Evolutionary conservation across 2,329 filamentous ascomycete genomes (phyloP), one percentile per base, ranked within the genome.

Genomic region (Colletotrichum sp.): DNA sequence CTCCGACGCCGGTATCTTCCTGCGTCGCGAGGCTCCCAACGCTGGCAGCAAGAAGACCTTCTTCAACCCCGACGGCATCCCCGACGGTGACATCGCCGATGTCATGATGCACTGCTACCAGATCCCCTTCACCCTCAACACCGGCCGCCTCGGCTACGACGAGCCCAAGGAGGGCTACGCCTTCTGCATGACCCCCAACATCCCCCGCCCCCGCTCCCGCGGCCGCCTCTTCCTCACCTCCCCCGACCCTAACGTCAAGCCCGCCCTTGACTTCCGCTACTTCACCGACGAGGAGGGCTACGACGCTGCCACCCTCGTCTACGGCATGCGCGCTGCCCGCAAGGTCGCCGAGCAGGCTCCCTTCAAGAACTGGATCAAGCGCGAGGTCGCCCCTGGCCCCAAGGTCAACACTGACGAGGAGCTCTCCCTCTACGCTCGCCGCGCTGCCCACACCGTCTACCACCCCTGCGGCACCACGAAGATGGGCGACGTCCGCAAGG

Each of bases 81-180:
- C 86, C 3, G 95, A 97, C 79, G 94, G 94, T 68, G 91, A 94
- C 77, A 93, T 94, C 71, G 94, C 94, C 78, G 96, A 98, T 82
- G 87, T 97, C 81, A 98, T 98, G 96, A 97, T 97, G 94, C 95
- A 98, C 88, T 98, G 95, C 90, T 98, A 98, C 88, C 96, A 98
- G 86, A 97, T 98, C 79, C 95, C 95, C 70, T 98, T 98, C 86
- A 94, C 93, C 77, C 91, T 96, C 79, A 98, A 98, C 89, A 98
- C 95, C 2, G 87, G 90, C 71, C 93, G 94, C 55, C 90, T 98
- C 13, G 95, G 95, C 79, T 98, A 93, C 82, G 88, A 88, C 56
- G 83, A 85, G 74, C 82, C 89, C 76, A 80, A 90, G 76, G 92
- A 96, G 78, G 94, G 93, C 76, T 94, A 96, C 80, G 95, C 95